Evolutionary conservation across 192 early-diverging fungal species (phyloP).

Genomic region (Coemansia sp.): DNA sequence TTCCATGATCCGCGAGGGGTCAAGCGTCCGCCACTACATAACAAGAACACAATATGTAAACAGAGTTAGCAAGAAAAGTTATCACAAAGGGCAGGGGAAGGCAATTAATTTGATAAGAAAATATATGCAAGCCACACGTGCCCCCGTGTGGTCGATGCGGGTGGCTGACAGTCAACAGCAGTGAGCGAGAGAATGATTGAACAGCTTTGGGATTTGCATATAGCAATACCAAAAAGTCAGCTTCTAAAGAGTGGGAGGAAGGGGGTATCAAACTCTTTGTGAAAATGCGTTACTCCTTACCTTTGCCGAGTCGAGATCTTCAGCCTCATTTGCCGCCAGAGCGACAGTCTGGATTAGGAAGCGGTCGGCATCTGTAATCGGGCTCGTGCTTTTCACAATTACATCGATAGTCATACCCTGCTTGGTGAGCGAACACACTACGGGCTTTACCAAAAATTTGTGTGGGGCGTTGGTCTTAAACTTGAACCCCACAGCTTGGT

Average conservation of each 20-base stretch:
- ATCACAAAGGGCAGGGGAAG: neutral
- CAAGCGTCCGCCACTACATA: constrained; percentile 53
- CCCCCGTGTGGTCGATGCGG: constrained; percentile 12
- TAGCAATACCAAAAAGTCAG: neutral
- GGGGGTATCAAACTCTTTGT: constrained; percentile 3
- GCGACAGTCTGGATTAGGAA: constrained; percentile 64
- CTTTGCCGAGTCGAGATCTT: constrained; percentile 56
- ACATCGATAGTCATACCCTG: constrained; percentile 57
- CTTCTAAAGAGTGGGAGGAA: neutral
- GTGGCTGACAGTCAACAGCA: constrained; percentile 4
- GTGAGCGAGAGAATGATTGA: neutral
- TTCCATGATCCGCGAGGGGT: constrained; percentile 56
- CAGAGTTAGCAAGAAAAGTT: constrained; percentile 7
- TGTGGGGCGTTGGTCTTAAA: constrained; percentile 67
- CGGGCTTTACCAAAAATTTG: constrained; percentile 63
- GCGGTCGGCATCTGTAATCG: constrained; percentile 56
- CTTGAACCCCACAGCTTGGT: constrained; percentile 60
- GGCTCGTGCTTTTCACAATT: constrained; percentile 54
- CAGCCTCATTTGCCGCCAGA: constrained; percentile 52
- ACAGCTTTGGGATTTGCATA: neutral
- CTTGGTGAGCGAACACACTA: constrained; percentile 54
- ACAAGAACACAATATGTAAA: neutral
- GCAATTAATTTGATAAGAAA: neutral
- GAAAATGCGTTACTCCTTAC: constrained; percentile 34
- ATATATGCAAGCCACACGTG: constrained; percentile 11